These are phyloP conservation scores for Colletotrichum eleusines DNA, from an alignment of 2,329 filamentous ascomycete genomes.

Conservation along the genomic window DNA sequence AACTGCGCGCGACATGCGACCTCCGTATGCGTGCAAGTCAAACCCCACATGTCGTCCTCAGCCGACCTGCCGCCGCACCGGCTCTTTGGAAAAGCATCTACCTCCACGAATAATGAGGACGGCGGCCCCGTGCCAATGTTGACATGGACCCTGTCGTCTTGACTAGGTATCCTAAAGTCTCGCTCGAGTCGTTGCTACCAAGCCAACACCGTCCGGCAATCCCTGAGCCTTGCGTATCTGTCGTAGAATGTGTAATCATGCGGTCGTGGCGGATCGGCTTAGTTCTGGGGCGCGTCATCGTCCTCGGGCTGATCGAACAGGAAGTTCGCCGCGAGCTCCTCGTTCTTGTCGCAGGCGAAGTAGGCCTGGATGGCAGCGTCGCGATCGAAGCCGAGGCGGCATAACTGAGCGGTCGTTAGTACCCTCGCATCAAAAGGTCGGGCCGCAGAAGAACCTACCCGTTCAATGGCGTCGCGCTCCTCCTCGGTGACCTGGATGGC, in stretches of 20 bases:
- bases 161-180: slow-evolving; percentile 22
- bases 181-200: slow-evolving; percentile 19
- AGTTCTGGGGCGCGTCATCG: slow-evolving; percentile 68
- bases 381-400: slow-evolving; percentile 90
- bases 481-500: slow-evolving; percentile 94
- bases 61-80: slow-evolving; percentile 20
- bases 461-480: slow-evolving; percentile 96
- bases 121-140: slow-evolving; percentile 3
- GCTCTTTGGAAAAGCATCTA: slow-evolving; percentile 26
- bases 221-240: slow-evolving; percentile 38
- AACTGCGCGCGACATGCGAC: slow-evolving; percentile 25
- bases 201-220: slow-evolving; percentile 37
- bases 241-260: slow-evolving; percentile 38
- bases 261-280: slow-evolving; percentile 44
- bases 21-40: slow-evolving; percentile 19
- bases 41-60: slow-evolving; percentile 21
- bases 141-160: slow-evolving; percentile 8
- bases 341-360: slow-evolving; percentile 99
- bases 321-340: slow-evolving; percentile 97
- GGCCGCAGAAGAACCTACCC: slow-evolving; percentile 67
- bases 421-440: slow-evolving; percentile 19
- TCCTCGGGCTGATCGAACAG: slow-evolving; percentile 97
- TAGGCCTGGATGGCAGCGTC: slow-evolving; percentile 97
- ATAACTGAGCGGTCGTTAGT: slow-evolving; percentile 69
- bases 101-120: slow-evolving; percentile 15